These are phyloP conservation scores for Russula vinacea DNA, from an alignment of 768 basidiomycete genomes.

Conservation along the genomic window DNA sequence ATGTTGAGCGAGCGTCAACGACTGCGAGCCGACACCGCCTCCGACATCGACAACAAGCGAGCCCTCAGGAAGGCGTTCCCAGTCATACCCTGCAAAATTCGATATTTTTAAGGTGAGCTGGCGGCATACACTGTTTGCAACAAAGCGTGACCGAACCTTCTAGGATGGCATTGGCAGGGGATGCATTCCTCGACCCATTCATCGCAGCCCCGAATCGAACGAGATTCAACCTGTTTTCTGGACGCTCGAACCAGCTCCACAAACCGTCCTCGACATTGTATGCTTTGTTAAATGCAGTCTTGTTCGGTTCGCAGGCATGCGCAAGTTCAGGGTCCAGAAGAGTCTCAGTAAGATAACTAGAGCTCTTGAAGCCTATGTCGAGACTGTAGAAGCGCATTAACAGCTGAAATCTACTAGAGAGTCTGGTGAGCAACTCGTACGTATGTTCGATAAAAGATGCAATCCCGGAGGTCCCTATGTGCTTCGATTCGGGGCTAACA, in stretches of 20 bases:
- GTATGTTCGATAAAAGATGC: slow-evolving; percentile 13
- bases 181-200: neutral
- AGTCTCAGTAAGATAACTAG: slow-evolving; percentile 30
- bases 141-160: neutral
- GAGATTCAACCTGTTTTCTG: slow-evolving; percentile 7
- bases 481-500: slow-evolving; percentile 15
- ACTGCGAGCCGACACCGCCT: slow-evolving; percentile 15
- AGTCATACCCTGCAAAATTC: slow-evolving; percentile 3
- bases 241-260: slow-evolving; percentile 8
- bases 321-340: slow-evolving; percentile 24
- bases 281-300: slow-evolving; percentile 10
- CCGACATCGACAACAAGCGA: slow-evolving; percentile 23
- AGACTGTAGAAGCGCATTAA: neutral
- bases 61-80: slow-evolving; percentile 8
- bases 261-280: neutral
- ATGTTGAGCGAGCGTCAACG: slow-evolving; percentile 4
- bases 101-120: neutral
- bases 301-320: neutral
- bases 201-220: slow-evolving; percentile 9
- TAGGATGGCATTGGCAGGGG: neutral
- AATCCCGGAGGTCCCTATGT: slow-evolving; percentile 19
- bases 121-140: neutral
- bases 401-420: neutral
- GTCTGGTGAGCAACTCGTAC: neutral
- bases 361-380: slow-evolving; percentile 31